phyloP scores from a whole-genome alignment of 257 asterid species.

The Cruciata laevipes region DNA sequence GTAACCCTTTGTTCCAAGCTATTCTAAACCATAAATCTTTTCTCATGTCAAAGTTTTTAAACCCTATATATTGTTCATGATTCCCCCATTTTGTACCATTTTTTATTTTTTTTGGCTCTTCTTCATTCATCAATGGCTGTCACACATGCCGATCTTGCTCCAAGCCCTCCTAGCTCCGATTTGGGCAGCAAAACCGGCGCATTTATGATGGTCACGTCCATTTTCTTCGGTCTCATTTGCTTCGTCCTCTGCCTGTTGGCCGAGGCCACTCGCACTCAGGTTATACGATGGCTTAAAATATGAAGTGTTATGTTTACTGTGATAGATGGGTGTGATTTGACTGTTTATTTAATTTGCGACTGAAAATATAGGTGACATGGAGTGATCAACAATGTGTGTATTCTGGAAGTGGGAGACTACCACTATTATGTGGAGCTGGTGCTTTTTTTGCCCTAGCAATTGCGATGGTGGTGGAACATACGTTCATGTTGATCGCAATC shows the following conservation, averaged over 20 bases:
- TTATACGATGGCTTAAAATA: no score
- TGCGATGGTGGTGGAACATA: conserved; percentile 66
- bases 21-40: conserved; percentile 43
- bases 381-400: conserved; percentile 43
- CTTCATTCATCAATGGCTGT: conserved; percentile 52
- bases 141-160: conserved; percentile 83
- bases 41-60: conserved; percentile 3
- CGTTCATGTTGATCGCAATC: conserved; percentile 52
- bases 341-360: not conserved
- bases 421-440: conserved; percentile 52
- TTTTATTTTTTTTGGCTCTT: conserved; percentile 9
- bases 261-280: conserved; percentile 80
- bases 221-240: conserved; percentile 65
- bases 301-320: not conserved
- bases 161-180: conserved; percentile 37
- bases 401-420: conserved; percentile 49
- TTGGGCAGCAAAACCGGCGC: conserved; percentile 79
- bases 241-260: conserved; percentile 78
- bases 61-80: not conserved
- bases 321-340: not conserved
- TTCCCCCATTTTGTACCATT: conserved; percentile 2
- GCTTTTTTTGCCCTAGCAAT: conserved; percentile 66
- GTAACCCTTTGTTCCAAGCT: conserved; percentile 96
- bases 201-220: conserved; percentile 50
- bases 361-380: conserved; percentile 42